Base-by-base conservation (phyloP, 176 grass and related monocot species). In the Aegilops tauschii region DNA sequence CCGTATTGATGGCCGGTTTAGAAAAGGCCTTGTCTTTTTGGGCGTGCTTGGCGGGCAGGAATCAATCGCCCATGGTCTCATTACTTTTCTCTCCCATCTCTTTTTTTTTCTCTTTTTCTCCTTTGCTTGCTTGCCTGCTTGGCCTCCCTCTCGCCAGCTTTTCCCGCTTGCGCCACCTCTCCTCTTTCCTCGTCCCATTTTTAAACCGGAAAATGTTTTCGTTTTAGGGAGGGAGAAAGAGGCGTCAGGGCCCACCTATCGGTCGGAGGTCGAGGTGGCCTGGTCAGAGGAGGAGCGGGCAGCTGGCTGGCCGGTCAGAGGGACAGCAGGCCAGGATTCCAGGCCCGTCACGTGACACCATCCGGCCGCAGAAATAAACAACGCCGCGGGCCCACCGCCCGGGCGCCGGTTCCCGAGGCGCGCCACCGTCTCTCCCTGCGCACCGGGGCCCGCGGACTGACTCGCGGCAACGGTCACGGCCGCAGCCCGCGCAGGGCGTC, bases 1-100 rank as follows among this genome's bases (percentile, higher is more conserved):
- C 10, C 70, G 72, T 23, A 87, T 67, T 73, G 77, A 45, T 42
- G 52, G 44, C 37, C 8, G 31, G 69, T 61, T 77, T 56, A 69
- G 61, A 49, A 87, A 80, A 91, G 39, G 49, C 34, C 12, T 25
- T 77, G 89, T 81, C 86, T 91, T 91, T 91, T 91, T 85, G 65
- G 89, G 86, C 89, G 89, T 91, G 89, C 85, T 4, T 14, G 85
- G 30, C 34, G 42, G 59, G 47, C 47, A 77, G 89, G 89, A 91
- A 84, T 87, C 85, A 84, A 83, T 83, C 84, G 23, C 65, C 20
- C 6, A 4, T 63, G 31, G 27, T 42, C 39, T 36, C 77, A 35
- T 59, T 58, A 39, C 56, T 75, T 54, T 25, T 76, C 31, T 81
- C 61, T 25, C 21, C 9, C 20, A 20, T 56, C 37, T 40, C 64